Evolutionary conservation across 1,284 basidiomycete species (phyloP), one percentile per base, ranked within the genome.

Genomic region (Porogramme epimiltina): DNA sequence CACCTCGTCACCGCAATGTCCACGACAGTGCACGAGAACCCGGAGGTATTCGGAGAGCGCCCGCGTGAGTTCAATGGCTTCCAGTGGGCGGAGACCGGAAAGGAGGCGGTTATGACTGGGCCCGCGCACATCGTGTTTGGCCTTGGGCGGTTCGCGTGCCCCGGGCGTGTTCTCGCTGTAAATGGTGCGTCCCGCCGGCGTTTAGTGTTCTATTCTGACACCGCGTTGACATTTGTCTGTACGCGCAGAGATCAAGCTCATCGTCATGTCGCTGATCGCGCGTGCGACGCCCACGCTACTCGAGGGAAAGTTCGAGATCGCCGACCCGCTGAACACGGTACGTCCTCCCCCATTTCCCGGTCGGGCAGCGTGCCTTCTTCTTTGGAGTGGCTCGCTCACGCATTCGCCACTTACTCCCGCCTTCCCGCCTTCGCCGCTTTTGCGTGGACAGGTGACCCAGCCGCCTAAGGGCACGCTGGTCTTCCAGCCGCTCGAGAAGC

Each of bases 111-210:
- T 10, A 72, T 66, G 66, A 63, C 63, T 22, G 66, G 67, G 33
- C 52, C 62, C 4, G 61, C 61, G 1, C 71, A 72, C 50, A 64
- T 69, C 42, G 65, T 70, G 9, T 73, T 73, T 45, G 71, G 71
- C 2, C 50, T 72, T n/a, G 69, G 67, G 22, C 58, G 67, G 15
- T 73, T 70, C 64, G 69, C 69, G 1, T 72, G 71, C 54, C 69
- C 71, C 1, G 71, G 71, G 3, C 59, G 69, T 19, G 59, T 65
- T 3, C 60, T 73, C 18, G 71, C 69, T 9, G 61, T 71, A 18
- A 63, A 69, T 41, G 70, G 71, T 73, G 42, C 33, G 69, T 54
- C 28, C 28, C 28, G 28, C 28, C 28, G 15, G 18, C 13, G 3
- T 6, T 34, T 31, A 24, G 11, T n/a, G 13, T 31, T 13, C 28